Evolutionary conservation across 371 early-diverging fungal genomes (phyloP), one percentile per base, ranked within the genome.

Genomic region (Actinomortierella ambigua): DNA sequence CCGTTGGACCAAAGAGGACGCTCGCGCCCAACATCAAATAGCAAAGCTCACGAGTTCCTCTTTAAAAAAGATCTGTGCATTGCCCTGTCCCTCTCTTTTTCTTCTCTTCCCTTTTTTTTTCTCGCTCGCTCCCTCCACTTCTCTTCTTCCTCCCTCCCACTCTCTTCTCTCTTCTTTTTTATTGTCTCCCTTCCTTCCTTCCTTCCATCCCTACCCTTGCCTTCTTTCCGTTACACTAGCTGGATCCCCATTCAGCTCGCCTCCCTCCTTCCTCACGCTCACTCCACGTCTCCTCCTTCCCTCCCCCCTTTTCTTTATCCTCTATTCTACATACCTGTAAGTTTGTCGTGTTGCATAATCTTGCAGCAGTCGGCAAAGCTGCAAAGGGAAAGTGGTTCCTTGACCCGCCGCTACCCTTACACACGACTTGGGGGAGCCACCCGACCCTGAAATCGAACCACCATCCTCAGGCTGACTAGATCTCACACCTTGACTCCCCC

Each of bases 201-300:
- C 24, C 49, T 46, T 47, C 46, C 34, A 20, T 34, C 24, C 9
- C 18, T 18, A 17, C 3, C 18, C 13, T 3, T n/a, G 24, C 27
- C 4, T 28, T n/a, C 27, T 47, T 57, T 41, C 39, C 58, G 58
- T 26, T 53, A 51, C 39, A 60, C 60, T 34, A 39, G 48, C 8
- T 20, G 9, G 11, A 9, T 34, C 22, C 34, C 17, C 28, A 18
- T 13, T 39, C 20, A 23, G 9, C 51, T 29, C 14, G 23, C 46
- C 40, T 22, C 43, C 20, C 20, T 17, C 29, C 56, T 17, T 46
- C 6, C 46, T 9, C 46, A 4, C 20, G 5, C 44, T 22, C 13
- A 17, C 41, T 14, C 29, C 26, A 20, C 51, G 20, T 20, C 20
- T 26, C 40, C 40, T 22, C 27, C 39, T 27, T 41, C 1, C 51